phyloP scores from a whole-genome alignment of 495 filamentous ascomycete genomes.

The Neurospora sp. region DNA sequence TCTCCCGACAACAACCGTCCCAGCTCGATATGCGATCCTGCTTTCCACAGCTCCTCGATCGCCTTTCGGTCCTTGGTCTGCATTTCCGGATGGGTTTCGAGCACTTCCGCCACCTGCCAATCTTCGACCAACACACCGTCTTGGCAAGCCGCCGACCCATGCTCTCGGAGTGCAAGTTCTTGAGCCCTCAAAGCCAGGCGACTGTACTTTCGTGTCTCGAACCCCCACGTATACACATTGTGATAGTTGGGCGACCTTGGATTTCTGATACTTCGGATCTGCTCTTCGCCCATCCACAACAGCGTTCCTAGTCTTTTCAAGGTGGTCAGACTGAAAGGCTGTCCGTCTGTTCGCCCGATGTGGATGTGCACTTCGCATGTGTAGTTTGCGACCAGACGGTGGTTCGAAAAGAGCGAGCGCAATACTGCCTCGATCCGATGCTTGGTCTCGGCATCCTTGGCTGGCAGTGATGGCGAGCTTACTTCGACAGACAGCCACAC shows the following conservation, averaged over 20 bases:
- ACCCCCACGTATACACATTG: conserved; percentile 24
- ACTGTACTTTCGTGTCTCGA: conserved; percentile 15
- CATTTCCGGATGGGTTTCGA: neutral
- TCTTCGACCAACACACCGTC: conserved; percentile 3
- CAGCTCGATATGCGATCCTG: conserved; percentile 10
- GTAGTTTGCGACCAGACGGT: conserved; percentile 19
- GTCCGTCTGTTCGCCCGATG: conserved; percentile 19
- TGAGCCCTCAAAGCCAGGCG: conserved; percentile 11
- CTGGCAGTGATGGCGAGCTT: conserved; percentile 18
- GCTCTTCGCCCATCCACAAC: conserved; percentile 22
- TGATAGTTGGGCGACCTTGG: conserved; percentile 21
- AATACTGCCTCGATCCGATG: conserved; percentile 11
- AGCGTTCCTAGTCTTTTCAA: conserved; percentile 21
- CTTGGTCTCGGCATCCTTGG: conserved; percentile 5
- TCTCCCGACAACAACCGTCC: conserved; percentile 20
- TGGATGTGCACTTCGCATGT: conserved; percentile 25
- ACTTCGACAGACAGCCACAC: conserved; percentile 22
- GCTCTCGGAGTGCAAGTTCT: neutral
- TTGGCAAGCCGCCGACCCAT: neutral
- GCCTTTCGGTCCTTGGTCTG: conserved; percentile 5
- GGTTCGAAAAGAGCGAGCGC: conserved; percentile 2
- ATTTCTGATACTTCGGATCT: conserved; percentile 21
- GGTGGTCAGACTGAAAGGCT: conserved; percentile 13
- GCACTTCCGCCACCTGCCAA: conserved; percentile 1
- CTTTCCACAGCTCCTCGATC: conserved; percentile 14